Evolutionary conservation across 1,284 basidiomycete species (phyloP).

Genomic region (Melampsora larici-populina): DNA sequence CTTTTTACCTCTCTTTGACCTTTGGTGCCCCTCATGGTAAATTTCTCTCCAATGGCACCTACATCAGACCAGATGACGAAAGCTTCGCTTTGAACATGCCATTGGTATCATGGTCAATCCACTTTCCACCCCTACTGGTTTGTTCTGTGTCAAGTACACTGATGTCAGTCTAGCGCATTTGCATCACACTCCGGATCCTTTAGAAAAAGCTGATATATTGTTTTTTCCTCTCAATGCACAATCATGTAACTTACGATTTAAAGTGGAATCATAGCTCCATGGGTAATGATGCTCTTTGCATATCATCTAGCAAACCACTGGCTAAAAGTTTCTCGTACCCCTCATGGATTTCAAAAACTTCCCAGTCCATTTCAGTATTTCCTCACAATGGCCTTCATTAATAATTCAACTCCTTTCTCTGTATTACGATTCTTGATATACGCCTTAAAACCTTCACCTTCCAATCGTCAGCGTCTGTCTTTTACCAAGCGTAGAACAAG

Average conservation of each 20-base stretch:
- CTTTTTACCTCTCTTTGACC: neutral
- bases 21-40: neutral
- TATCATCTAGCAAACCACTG: constrained; percentile 3
- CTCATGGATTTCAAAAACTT: neutral
- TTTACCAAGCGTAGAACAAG: too few relatives aligned
- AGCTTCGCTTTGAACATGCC: neutral
- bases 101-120: neutral
- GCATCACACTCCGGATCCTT: neutral
- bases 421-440: neutral
- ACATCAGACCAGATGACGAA: neutral
- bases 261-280: neutral
- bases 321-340: neutral
- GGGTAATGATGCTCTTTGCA: neutral
- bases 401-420: neutral
- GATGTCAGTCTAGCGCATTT: neutral
- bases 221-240: neutral
- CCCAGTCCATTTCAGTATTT: constrained; percentile 8
- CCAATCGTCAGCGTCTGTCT: neutral
- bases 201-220: neutral
- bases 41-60: neutral
- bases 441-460: neutral
- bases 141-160: neutral
- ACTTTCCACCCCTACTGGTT: neutral
- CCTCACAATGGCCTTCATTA: neutral
- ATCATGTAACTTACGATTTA: neutral